These are phyloP conservation scores for Ophiostoma australiae DNA, from an alignment of 2,329 filamentous ascomycete genomes.

Conservation along the genomic window DNA sequence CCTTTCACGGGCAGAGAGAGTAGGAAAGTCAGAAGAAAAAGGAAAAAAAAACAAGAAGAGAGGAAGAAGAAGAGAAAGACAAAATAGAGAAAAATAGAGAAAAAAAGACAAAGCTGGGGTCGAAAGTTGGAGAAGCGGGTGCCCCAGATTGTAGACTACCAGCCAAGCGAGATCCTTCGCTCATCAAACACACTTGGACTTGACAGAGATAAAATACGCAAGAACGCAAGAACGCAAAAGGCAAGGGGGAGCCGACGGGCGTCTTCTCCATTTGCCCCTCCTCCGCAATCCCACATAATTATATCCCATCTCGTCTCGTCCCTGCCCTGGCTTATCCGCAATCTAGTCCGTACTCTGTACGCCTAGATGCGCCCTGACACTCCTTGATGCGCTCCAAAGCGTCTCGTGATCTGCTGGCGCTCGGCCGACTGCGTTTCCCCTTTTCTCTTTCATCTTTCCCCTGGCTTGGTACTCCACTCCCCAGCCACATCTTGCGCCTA, in stretches of 20 bases:
- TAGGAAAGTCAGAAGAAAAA: background rate
- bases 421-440: background rate
- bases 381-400: background rate
- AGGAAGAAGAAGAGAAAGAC: background rate
- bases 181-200: background rate
- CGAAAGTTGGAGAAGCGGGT: background rate
- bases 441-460: background rate
- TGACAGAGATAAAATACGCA: background rate
- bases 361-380: background rate
- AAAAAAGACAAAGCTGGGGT: background rate
- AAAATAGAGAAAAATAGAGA: background rate
- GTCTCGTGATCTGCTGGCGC: background rate
- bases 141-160: background rate
- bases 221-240: background rate
- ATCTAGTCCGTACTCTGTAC: background rate
- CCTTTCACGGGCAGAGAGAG: conserved; percentile 16
- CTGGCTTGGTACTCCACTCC: background rate
- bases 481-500: background rate
- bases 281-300: conserved; percentile 3
- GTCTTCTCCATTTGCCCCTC: background rate
- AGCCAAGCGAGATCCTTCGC: background rate
- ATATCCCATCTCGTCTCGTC: background rate
- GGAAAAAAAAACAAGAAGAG: too few relatives aligned
- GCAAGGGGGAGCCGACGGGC: background rate
- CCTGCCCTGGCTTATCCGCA: background rate